Evolutionary conservation across 345 rosid genomes (phyloP).

Genomic region (Eucalyptus marginata): DNA sequence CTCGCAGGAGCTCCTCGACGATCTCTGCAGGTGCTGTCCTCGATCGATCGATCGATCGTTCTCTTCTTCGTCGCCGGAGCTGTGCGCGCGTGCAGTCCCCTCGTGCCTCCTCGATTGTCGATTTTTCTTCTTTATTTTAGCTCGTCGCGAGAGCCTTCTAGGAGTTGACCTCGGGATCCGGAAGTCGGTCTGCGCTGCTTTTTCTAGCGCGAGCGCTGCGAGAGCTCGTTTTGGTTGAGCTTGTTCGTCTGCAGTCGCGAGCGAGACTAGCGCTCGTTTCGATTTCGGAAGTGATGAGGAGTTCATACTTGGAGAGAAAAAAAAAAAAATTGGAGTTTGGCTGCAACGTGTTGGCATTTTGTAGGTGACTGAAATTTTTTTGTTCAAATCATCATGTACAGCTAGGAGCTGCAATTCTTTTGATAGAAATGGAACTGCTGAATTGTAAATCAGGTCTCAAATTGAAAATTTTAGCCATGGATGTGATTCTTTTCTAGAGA

Average conservation of each 20-base stretch:
- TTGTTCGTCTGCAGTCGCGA: not conserved
- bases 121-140: not conserved
- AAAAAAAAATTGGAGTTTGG: not conserved
- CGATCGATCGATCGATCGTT: not conserved
- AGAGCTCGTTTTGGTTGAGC: not conserved
- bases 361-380: not conserved
- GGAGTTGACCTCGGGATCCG: not conserved
- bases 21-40: slow-evolving; percentile 83
- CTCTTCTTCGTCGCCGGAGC: not conserved
- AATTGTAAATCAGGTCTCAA: not conserved
- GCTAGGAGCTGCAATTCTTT: not conserved
- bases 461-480: not conserved
- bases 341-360: not conserved
- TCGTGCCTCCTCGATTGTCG: not conserved
- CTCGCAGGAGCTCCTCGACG: slow-evolving; percentile 95
- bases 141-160: not conserved
- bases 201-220: not conserved
- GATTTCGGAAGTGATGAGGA: not conserved
- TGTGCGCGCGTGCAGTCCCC: not conserved
- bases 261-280: not conserved
- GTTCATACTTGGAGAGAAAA: not conserved
- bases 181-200: not conserved
- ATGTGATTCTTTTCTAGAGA: not conserved
- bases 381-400: not conserved
- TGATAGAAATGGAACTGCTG: not conserved